Conservation (phyloP, 164 flowering plant genomes). For the Liquidambar formosana region DNA sequence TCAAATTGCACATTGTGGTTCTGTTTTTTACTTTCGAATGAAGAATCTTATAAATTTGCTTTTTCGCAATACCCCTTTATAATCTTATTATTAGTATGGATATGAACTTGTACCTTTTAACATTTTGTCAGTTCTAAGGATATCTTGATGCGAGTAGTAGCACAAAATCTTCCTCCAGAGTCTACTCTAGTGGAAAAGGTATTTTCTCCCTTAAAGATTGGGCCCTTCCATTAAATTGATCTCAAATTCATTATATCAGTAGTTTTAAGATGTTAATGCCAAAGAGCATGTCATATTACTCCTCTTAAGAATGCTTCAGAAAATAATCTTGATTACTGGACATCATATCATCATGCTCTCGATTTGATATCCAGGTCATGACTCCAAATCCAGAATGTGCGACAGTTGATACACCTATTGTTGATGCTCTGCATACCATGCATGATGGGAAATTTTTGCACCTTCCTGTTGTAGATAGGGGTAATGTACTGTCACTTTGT, state of each 20-base stretch:
- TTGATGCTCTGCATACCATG: slow-evolving; percentile 97
- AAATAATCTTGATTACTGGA: not conserved
- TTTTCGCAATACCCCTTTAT: not conserved
- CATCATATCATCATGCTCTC: not conserved
- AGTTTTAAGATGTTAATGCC: not conserved
- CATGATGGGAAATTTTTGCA: slow-evolving; percentile 98
- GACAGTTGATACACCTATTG: slow-evolving; percentile 89
- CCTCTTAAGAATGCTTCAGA: not conserved
- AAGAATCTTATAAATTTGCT: not conserved
- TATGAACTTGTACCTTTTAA: slow-evolving; percentile 4
- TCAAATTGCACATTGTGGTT: not conserved
- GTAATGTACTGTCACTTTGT: slow-evolving; percentile 31
- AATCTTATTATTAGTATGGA: not conserved
- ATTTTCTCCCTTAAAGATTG: slow-evolving; percentile 4
- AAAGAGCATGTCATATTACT: not conserved
- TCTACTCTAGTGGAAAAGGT: slow-evolving; percentile 90
- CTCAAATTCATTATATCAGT: not conserved
- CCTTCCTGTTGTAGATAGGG: slow-evolving; percentile 91
- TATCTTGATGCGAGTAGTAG: slow-evolving; percentile 91
- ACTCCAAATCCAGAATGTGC: slow-evolving; percentile 99
- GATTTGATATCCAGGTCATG: slow-evolving; percentile 69
- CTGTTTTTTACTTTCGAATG: not conserved
- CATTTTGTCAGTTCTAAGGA: slow-evolving; percentile 72
- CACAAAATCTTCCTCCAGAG: slow-evolving; percentile 74
- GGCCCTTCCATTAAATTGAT: not conserved